A percentile compares a stretch with the other conserved stretches of the same genome.
phyloP scores from a whole-genome alignment of 176 grass and related monocot genomes.

The Rhynchospora pubera region DNA sequence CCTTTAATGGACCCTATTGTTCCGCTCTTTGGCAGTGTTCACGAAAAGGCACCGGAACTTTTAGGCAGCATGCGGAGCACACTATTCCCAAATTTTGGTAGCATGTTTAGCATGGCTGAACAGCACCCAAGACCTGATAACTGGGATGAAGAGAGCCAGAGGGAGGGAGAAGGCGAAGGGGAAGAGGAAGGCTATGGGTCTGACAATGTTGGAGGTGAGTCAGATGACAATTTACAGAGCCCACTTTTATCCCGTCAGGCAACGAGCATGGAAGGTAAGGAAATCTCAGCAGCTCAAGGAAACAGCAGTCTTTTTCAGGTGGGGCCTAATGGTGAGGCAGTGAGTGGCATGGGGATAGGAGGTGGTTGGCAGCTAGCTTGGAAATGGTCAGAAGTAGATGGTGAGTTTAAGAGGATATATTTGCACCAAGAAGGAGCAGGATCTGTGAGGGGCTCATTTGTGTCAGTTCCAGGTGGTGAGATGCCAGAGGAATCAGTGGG shows the following conservation, averaged over 20 bases:
- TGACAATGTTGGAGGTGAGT: conserved; percentile 57
- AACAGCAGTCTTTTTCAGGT: conserved; percentile 46
- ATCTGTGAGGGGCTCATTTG: conserved; percentile 59
- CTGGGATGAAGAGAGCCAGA: conserved; percentile 78
- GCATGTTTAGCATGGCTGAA: conserved; percentile 88
- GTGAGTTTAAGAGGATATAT: conserved; percentile 92
- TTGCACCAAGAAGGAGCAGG: conserved; percentile 77
- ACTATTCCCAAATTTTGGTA: conserved; percentile 94
- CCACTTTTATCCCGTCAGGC: conserved; percentile 87
- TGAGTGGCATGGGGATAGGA: conserved; percentile 91
- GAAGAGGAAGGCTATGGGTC: conserved; percentile 71
- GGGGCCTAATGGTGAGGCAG: conserved; percentile 46
- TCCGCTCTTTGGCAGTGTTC: conserved; percentile 84
- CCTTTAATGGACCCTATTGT: conserved; percentile 84
- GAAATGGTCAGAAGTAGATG: conserved; percentile 94
- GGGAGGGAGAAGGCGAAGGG: conserved; percentile 29
- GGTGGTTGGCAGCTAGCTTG: conserved; percentile 98
- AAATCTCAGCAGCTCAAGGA: conserved; percentile 53
- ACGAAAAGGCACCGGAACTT: conserved; percentile 73
- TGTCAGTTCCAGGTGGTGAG: conserved; percentile 61
- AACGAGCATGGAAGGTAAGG: conserved; percentile 77
- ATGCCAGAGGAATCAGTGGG: conserved; percentile 44
- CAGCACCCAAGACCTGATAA: conserved; percentile 60
- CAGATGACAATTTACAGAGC: conserved; percentile 69
- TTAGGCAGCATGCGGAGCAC: conserved; percentile 93